These are phyloP conservation scores for Rhizomucor pusillus DNA, from an alignment of 371 early-diverging fungal genomes.

Conservation along the genomic window DNA sequence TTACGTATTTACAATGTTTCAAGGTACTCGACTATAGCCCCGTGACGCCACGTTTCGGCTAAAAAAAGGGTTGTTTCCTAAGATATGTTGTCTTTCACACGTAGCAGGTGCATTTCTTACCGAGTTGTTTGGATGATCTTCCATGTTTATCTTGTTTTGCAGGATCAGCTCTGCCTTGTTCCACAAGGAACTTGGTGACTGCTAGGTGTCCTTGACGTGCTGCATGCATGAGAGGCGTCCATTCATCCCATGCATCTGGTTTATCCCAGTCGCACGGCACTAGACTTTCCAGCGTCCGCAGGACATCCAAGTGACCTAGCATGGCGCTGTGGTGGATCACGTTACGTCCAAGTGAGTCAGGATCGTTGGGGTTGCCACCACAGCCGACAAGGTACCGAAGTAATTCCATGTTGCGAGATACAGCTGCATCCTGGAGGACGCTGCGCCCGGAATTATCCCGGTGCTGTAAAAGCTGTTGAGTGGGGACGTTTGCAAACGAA, in stretches of 20 bases:
- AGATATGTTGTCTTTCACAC: too few species aligned
- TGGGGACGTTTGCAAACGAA: slow-evolving; percentile 13
- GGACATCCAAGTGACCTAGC: slow-evolving; percentile 35
- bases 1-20: too few species aligned
- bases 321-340: slow-evolving; percentile 52
- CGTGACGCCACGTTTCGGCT: too few species aligned
- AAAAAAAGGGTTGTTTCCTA: too few species aligned
- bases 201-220: slow-evolving; percentile 38
- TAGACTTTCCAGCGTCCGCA: slow-evolving; percentile 20
- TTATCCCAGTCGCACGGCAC: slow-evolving; percentile 23
- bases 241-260: slow-evolving; percentile 47
- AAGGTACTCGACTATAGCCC: too few species aligned
- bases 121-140: slow-evolving; percentile 38
- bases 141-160: slow-evolving; percentile 36
- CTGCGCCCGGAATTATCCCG: slow-evolving; percentile 48
- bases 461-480: slow-evolving; percentile 15
- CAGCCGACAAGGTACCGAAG: slow-evolving; percentile 26
- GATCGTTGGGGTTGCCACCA: slow-evolving; percentile 34
- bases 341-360: slow-evolving; percentile 41
- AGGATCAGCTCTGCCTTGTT: slow-evolving; percentile 16
- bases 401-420: slow-evolving; percentile 32
- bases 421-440: slow-evolving; percentile 41
- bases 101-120: slow-evolving; percentile 13
- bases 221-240: slow-evolving; percentile 54
- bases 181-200: slow-evolving; percentile 28